Evolutionary conservation across 768 basidiomycete genomes (phyloP).

Genomic region (Pleurotus ostreatus): DNA sequence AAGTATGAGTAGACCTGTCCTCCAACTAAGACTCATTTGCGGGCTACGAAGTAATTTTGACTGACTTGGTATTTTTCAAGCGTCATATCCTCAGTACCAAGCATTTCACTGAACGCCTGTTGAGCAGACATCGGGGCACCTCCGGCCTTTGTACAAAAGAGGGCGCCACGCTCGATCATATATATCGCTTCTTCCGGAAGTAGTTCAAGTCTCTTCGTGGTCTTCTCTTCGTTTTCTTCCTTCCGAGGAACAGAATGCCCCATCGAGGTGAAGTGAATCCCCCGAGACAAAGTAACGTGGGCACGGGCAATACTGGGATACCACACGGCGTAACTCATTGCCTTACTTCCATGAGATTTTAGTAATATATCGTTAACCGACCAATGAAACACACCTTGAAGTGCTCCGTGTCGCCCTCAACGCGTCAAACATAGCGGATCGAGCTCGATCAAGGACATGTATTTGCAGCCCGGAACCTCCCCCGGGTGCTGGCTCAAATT

Average conservation of each 20-base stretch:
- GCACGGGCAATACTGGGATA: conserved; percentile 58
- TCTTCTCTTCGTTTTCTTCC: conserved; percentile 34
- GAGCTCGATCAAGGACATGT: conserved; percentile 74
- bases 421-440: conserved; percentile 86
- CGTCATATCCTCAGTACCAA: conserved; percentile 72
- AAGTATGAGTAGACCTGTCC: conserved; percentile 87
- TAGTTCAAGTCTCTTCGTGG: conserved; percentile 71
- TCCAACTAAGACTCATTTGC: neutral
- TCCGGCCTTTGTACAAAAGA: conserved; percentile 76
- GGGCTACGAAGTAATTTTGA: neutral
- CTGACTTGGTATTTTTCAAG: conserved; percentile 86
- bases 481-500: conserved; percentile 78
- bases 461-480: conserved; percentile 74
- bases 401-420: conserved; percentile 70
- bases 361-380: neutral
- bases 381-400: conserved; percentile 52
- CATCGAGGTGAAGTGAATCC: conserved; percentile 79
- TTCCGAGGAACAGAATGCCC: conserved; percentile 71
- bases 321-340: conserved; percentile 81
- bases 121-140: conserved; percentile 73
- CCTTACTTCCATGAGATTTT: conserved; percentile 46
- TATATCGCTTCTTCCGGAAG: conserved; percentile 96
- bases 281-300: conserved; percentile 68
- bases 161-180: conserved; percentile 83
- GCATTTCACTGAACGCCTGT: conserved; percentile 84